Base-by-base conservation (phyloP, 495 filamentous ascomycete genomes). In the Penicillium paxilli region DNA sequence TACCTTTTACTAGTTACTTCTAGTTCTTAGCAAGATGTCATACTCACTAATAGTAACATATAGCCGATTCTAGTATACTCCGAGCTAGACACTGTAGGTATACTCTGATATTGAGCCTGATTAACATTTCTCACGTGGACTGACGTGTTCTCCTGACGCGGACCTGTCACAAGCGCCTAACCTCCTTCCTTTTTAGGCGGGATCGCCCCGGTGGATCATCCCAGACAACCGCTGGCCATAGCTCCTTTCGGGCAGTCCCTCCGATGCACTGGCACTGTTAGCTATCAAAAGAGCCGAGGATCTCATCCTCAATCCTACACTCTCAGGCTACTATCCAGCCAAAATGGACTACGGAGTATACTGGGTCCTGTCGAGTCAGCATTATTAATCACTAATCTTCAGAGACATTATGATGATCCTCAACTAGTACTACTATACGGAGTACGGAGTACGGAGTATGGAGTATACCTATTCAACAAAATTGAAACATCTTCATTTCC, bases 141-240 rank as follows among this genome's bases (percentile, higher is more conserved):
- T 49, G 46, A 45, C 54, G 47, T 51, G 47, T 51, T 42, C 30
- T 44, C 7, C 45, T 38, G 40, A 45, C 32, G 35, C 47, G 20
- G 48, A 57, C 51, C 51, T 64, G 61, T 58, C 57, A 64, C 41
- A 41, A 32, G 23, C 45, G 20, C 26, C 45, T 58, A 60, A 33
- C 58, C 55, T 61, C 60, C 64, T 64, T 64, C 64, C 64, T 64
- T 33, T 55, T 67, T 26, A n/a, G 46, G 62, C 38, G n/a, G 48
- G 54, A 58, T 55, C 47, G 44, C 49, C 59, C 52, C 53, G 46
- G 55, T 62, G 59, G 61, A 64, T 62, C 57, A 48, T 60, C 57
- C 54, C 45, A 55, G 51, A 54, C 61, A 63, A 59, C 57, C 48
- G 57, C 58, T 68, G 65, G 65, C 60, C 65, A 68, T 66, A 68